Evolutionary conservation across 164 flowering plant genomes (phyloP).

Genomic region (Tetrastigma voinierianum): DNA sequence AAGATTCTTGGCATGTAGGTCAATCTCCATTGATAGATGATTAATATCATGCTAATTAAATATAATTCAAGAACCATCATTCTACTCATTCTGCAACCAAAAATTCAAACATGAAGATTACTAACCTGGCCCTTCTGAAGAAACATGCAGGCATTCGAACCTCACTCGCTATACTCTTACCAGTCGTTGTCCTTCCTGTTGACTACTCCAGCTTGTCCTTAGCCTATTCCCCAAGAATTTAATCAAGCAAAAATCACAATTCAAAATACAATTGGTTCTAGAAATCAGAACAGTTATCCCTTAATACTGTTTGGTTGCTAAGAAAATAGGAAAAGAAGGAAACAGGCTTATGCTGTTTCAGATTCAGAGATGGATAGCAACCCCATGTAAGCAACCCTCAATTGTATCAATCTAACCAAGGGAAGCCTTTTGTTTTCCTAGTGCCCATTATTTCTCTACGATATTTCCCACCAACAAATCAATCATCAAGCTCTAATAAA

Average conservation of each 20-base stretch:
- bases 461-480: not conserved
- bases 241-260: slow-evolving; percentile 6
- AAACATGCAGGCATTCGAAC: slow-evolving; percentile 93
- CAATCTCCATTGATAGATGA: too few relatives aligned
- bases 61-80: not conserved
- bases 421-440: too few relatives aligned
- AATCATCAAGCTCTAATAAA: not conserved
- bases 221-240: slow-evolving; percentile 42
- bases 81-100: not conserved
- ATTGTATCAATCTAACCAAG: too few relatives aligned
- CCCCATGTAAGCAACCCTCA: too few relatives aligned
- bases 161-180: slow-evolving; percentile 75
- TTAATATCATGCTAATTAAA: not conserved
- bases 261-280: not conserved
- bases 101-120: not conserved
- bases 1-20: too few relatives aligned
- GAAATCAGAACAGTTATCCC: not conserved
- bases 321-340: not conserved
- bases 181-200: slow-evolving; percentile 95
- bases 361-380: too few relatives aligned
- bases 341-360: not conserved
- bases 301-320: not conserved
- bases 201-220: slow-evolving; percentile 79
- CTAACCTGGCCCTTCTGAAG: slow-evolving; percentile 67
- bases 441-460: not conserved